Evolutionary conservation across 2,329 filamentous ascomycete genomes (phyloP).

Genomic region (Hymenoscyphus fraxineus): DNA sequence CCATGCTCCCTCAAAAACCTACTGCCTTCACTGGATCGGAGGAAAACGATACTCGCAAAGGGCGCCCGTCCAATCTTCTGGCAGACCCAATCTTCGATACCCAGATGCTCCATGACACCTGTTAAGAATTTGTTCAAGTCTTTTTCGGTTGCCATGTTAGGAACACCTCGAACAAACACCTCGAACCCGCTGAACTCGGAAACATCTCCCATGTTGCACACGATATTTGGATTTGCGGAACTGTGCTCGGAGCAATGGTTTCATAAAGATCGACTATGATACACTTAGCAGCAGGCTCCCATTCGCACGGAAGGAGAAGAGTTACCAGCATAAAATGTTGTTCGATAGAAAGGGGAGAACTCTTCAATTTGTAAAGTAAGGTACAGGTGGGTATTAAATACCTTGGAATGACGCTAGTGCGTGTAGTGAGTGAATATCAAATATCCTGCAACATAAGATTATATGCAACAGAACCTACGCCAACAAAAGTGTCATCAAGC

Average conservation of each 20-base stretch:
- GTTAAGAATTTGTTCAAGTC: constrained; percentile 40
- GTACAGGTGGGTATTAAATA: too few relatives aligned
- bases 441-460: too few relatives aligned
- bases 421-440: too few relatives aligned
- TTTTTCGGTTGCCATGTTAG: constrained; percentile 38
- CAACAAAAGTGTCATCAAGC: background rate
- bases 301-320: too few relatives aligned
- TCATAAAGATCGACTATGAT: background rate
- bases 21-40: constrained; percentile 25
- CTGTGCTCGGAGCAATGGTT: background rate
- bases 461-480: background rate
- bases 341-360: too few relatives aligned
- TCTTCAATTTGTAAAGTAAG: too few relatives aligned
- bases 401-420: too few relatives aligned
- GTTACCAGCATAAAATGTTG: too few relatives aligned
- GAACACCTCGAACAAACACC: constrained; percentile 42
- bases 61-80: constrained; percentile 40
- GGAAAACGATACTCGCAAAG: constrained; percentile 43
- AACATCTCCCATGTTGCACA: background rate
- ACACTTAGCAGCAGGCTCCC: background rate
- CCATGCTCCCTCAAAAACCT: background rate
- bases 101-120: constrained; percentile 36
- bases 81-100: constrained; percentile 40
- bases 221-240: background rate
- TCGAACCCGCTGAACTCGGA: constrained; percentile 38